Evolutionary conservation across 257 asterid genomes (phyloP).

Genomic region (Lycium barbarum): DNA sequence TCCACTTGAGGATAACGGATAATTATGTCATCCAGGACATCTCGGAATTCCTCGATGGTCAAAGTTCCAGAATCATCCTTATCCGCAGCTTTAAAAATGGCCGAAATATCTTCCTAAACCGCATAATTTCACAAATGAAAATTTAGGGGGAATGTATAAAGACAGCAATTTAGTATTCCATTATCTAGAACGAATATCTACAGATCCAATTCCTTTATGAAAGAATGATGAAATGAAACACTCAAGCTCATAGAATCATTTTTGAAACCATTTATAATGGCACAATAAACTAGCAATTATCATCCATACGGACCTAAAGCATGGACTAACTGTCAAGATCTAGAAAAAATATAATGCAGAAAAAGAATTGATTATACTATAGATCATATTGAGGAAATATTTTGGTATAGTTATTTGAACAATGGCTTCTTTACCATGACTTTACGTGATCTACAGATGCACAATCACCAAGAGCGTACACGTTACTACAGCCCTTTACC

Average conservation of each 20-base stretch:
- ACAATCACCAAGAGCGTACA: conserved; percentile 90
- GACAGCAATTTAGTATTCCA: not conserved
- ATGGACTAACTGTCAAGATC: not conserved
- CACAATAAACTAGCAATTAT: not conserved
- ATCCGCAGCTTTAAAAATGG: conserved; percentile 82
- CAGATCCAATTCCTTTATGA: not conserved
- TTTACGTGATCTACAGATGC: conserved; percentile 87
- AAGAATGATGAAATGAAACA: not conserved
- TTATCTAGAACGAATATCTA: not conserved
- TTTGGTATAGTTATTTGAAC: not conserved
- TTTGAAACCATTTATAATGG: not conserved
- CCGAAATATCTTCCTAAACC: conserved; percentile 77
- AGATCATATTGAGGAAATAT: not conserved
- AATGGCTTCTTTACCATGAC: conserved; percentile 67
- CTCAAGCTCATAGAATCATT: not conserved
- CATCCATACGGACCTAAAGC: not conserved
- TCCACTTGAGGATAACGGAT: conserved; percentile 91
- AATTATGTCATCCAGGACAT: conserved; percentile 76
- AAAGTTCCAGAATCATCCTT: conserved; percentile 85
- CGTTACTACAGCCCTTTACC: conserved; percentile 72
- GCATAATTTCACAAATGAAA: not conserved
- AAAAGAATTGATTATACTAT: not conserved
- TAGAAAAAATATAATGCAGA: too few species aligned
- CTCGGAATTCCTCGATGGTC: conserved; percentile 77
- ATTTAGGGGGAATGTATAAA: not conserved